Evolutionary conservation across 208 protist genomes (phyloP), one percentile per base, ranked within the genome.

Genomic region (Eutreptiella sp.): DNA sequence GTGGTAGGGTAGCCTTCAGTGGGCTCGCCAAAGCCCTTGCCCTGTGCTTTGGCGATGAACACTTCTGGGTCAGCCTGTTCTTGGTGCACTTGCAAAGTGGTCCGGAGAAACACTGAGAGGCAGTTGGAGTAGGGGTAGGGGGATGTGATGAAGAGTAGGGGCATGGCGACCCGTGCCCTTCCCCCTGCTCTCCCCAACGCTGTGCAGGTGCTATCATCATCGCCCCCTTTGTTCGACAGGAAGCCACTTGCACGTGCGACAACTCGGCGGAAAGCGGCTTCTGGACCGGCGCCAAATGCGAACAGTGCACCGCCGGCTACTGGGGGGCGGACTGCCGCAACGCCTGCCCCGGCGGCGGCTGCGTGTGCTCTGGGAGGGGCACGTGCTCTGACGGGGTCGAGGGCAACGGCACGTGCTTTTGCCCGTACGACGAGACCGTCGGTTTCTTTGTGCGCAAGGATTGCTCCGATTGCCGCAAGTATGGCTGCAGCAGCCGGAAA

Each of bases 361-460:
- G 50, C 11, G 46, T 62, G 7, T 64, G 58, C 53, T 46, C 19
- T 29, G 42, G 42, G 9, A 46, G 29, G 7, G 58, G 58, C 16
- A 62, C 4, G 11, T 64, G 58, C 23, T 54, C 29, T 27, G 58
- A 64, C 9, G 58, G 58, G 7, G 48, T 58, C 21, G 11, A 58
- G 48, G 58, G 29, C 0, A 63, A 75, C 26, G 77, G 66, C 0
- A 33, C 31, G 3, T 83, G 74, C 31, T 31, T 5, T 2, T 83
- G 70, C 39, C n/a, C 33, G 36, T 62, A 70, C 0, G n/a, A n/a
- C n/a, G n/a, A n/a, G n/a, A n/a, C n/a, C n/a, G n/a, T n/a, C n/a
- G n/a, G n/a, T n/a, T n/a, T n/a, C n/a, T n/a, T n/a, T n/a, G n/a
- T n/a, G n/a, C n/a, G n/a, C n/a, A n/a, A n/a, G n/a, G n/a, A n/a